Evolutionary conservation across 371 early-diverging fungal species (phyloP).

Genomic region (Antonospora locustae): DNA sequence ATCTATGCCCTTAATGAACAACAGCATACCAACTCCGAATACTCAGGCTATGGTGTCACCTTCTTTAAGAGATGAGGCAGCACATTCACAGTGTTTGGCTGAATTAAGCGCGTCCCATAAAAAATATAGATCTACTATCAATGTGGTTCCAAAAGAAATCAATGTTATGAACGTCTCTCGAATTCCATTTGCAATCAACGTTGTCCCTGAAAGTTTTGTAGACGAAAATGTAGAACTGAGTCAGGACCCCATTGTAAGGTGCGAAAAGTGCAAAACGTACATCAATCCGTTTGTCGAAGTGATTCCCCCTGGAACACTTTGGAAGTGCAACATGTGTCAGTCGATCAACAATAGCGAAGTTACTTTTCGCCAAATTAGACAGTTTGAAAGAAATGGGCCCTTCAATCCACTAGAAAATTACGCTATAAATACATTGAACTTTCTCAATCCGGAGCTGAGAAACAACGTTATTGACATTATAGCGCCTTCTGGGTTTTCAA

Average conservation of each 20-base stretch:
- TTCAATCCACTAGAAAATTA: conserved; percentile 42
- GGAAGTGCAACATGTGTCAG: conserved; percentile 54
- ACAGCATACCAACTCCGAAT: too few relatives aligned
- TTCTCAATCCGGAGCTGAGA: conserved; percentile 24
- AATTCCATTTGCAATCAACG: conserved; percentile 45
- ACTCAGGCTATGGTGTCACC: too few relatives aligned
- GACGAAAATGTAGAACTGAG: conserved; percentile 19
- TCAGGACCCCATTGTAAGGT: conserved; percentile 36
- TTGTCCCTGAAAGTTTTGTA: conserved; percentile 19
- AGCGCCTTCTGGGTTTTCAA: conserved; percentile 31
- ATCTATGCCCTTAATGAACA: too few relatives aligned
- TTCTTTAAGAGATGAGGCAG: too few relatives aligned
- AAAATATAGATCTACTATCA: too few relatives aligned
- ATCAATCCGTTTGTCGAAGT: conserved; percentile 54
- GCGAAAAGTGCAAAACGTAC: conserved; percentile 51
- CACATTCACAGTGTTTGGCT: too few relatives aligned
- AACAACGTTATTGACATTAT: conserved; percentile 43
- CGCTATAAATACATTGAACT: conserved; percentile 23
- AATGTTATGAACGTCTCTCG: too few relatives aligned
- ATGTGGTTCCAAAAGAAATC: too few relatives aligned
- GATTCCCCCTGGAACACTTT: conserved; percentile 53
- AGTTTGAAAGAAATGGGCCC: conserved; percentile 7
- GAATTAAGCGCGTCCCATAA: too few relatives aligned
- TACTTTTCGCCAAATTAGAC: conserved; percentile 36
- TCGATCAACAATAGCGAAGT: conserved; percentile 32